Percentiles rank a stretch among this genome's conserved stretches.
phyloP scores from a whole-genome alignment of 768 basidiomycete species.

The Naganishia vaughanmartiniae region DNA sequence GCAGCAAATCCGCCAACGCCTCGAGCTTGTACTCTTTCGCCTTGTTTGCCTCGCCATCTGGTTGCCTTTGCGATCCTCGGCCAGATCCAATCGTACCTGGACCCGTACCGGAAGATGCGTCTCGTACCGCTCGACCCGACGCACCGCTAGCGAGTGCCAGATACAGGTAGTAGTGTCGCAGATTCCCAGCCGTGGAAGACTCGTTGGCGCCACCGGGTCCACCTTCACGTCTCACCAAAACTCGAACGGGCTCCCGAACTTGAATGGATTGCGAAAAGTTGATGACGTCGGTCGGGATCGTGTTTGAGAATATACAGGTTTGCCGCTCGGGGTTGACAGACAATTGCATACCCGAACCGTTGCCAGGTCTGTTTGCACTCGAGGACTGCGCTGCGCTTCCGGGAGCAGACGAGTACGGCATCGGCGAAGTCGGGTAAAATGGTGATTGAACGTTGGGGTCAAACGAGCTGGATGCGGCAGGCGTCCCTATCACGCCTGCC shows the following conservation, averaged over 20 bases:
- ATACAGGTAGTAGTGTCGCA: conserved; percentile 95
- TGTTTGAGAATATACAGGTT: conserved; percentile 67
- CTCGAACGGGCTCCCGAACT: conserved; percentile 90
- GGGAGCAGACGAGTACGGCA: conserved; percentile 47
- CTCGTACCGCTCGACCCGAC: conserved; percentile 59
- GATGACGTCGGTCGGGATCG: conserved; percentile 84
- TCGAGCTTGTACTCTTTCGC: conserved; percentile 59
- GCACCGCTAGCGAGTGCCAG: conserved; percentile 78
- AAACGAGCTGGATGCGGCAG: conserved; percentile 43
- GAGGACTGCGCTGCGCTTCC: conserved; percentile 34
- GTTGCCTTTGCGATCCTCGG: conserved; percentile 51
- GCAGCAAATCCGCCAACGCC: conserved; percentile 76
- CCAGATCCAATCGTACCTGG: conserved; percentile 87
- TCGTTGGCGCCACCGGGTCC: conserved; percentile 45
- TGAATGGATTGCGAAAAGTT: conserved; percentile 91
- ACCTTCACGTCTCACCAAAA: conserved; percentile 77
- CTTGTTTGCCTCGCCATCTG: conserved; percentile 43
- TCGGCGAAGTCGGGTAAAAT: conserved; percentile 51
- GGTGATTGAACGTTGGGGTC: conserved; percentile 50
- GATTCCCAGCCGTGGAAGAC: conserved; percentile 49
- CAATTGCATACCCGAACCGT: conserved; percentile 55
- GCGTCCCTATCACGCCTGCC: conserved; percentile 48
- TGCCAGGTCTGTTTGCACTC: conserved; percentile 30
- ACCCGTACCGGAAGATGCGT: conserved; percentile 55
- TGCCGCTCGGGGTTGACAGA: conserved; percentile 40